Evolutionary conservation across 1,139 yeast genomes (phyloP), one percentile per base, ranked within the genome.

Genomic region (Candida sp.): DNA sequence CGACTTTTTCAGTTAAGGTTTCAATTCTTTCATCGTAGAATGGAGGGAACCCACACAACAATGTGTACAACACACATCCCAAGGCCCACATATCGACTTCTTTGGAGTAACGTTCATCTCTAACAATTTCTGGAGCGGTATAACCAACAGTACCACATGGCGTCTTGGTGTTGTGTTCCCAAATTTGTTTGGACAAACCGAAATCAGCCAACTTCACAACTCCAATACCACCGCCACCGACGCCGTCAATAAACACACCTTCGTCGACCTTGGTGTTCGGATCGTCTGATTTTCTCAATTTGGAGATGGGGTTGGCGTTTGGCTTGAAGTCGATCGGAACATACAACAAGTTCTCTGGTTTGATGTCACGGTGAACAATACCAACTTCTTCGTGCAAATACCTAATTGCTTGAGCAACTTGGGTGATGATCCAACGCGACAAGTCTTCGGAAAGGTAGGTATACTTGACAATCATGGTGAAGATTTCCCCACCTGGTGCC

Each of bases 91-190:
- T 80, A 64, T 83, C 87, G 35, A 83, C 87, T 59, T 81, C 83
- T 58, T 77, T 80, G n/a, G 84, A 80, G 60, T 83, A 83, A 43
- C 81, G 75, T 57, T 82, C 80, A 61, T 83, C 85, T 52, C 82
- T 64, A 38, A 83, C 85, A 56, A 83, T 83, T 62, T 83, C 87
- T 0, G 87, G 87, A 4, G 86, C 85, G 23, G 86, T 83, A 58
- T 83, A 83, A 6, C 87, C 87, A 27, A 82, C 85, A 7, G 87
- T 83, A 31, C 87, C 87, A 64, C 86, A 83, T 2, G 87, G 87
- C 3, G 87, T 83, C 59, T 81, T 81, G 43, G 87, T 84, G 60
- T 81, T 81, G 56, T 74, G 77, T 56, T 80, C 81, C 81, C 84
- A 81, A 44, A 83, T 72, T 54, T 81, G 82, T 56, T 83, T 83